Evolutionary conservation across 1,284 basidiomycete species (phyloP).

Genomic region (Coniophora puteana): DNA sequence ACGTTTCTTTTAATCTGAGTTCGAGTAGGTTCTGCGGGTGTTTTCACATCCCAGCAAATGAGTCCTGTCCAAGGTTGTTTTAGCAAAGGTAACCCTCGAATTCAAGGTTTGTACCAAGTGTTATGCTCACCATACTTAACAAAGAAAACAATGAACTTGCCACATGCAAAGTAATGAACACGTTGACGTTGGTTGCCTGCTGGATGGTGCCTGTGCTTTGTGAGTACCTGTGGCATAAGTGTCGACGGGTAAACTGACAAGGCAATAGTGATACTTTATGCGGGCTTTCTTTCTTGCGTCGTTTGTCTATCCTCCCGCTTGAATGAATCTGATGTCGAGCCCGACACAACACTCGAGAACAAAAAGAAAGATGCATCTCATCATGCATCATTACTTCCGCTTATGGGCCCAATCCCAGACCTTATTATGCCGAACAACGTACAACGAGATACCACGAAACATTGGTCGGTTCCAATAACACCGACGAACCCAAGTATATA

Average conservation of each 20-base stretch:
- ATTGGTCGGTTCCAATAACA: no score
- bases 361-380: no score
- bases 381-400: no score
- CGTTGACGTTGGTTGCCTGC: constrained; percentile 46
- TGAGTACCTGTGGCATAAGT: constrained; percentile 28
- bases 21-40: constrained; percentile 41
- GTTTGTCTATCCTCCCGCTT: constrained; percentile 25
- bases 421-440: no score
- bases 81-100: constrained; percentile 37
- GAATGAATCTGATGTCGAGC: constrained; percentile 4
- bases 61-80: no score
- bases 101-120: constrained; percentile 43
- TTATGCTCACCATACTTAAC: no score
- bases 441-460: no score
- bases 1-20: constrained; percentile 1
- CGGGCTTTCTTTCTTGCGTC: constrained; percentile 30
- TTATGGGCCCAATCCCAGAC: no score
- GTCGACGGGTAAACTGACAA: constrained; percentile 3
- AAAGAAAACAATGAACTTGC: constrained; percentile 39
- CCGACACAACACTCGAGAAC: constrained; percentile 12
- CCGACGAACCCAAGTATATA: no score
- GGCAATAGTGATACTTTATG: constrained; percentile 37
- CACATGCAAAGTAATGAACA: constrained; percentile 44
- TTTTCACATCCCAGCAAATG: constrained; percentile 42
- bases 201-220: constrained; percentile 55